Base-by-base conservation (phyloP, 2,329 filamentous ascomycete genomes). In the Aspergillus sp. region DNA sequence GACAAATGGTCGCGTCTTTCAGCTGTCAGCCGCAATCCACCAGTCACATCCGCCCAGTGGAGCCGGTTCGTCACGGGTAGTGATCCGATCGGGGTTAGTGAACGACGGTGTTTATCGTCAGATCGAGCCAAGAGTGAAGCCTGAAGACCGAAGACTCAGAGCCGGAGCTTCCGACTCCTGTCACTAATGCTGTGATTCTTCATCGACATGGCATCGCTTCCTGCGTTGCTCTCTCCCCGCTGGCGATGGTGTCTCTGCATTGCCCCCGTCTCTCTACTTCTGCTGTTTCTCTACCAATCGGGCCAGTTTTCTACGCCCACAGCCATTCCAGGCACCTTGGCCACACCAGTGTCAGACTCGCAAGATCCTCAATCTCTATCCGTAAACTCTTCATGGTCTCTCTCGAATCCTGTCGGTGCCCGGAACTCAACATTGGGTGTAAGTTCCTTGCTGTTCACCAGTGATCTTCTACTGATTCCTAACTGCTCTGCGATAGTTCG, bases 361-460 rank as follows among this genome's bases (percentile, higher is more conserved):
- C 15, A 24, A 13, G n/a, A 12, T 18, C 12, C 32, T 7, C 11
- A 5, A 24, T 24, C 24, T 22, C 38, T 7, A 24, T 9, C 9
- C n/a, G 3, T 26, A 0, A 7, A 15, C 20, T 3, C 18, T 18
- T 8, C 15, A 15, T 2, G n/a, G 13, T n/a, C 39, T 12, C 32
- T 13, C 3, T 26, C n/a, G 2, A 26, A 30, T 7, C 39, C 54
- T 0, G 11, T 26, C 12, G 22, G 11, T 8, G 58, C 58, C 9
- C 34, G 26, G 4, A 60, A 60, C 41, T 24, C 58, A 4, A 60
- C 58, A 2, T 30, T 60, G 18, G 58, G 58, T 1, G 58, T 60
- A 20, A 41, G 49, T 32, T 11, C 24, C 24, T n/a, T 13, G 11
- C 20, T 22, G 17, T 38, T 24, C 9, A 30, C 4, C 2, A 32